These are phyloP conservation scores for Gonium pectorale DNA, from an alignment of 139 green algal species.

Conservation along the genomic window DNA sequence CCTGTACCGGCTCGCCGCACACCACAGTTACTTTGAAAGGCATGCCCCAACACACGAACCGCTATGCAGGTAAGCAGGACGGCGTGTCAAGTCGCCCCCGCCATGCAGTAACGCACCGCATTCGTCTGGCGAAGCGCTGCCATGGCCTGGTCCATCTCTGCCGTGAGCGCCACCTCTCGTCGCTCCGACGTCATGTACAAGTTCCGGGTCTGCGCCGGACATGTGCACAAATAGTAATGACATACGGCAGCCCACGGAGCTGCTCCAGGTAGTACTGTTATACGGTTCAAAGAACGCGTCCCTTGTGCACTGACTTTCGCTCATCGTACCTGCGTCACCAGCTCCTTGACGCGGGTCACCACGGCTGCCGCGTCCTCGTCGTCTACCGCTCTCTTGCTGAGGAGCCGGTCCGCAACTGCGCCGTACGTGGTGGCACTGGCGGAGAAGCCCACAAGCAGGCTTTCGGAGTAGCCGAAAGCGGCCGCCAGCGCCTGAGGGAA, in stretches of 20 bases:
- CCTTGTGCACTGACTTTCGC: too few relatives aligned
- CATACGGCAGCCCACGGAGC: too few relatives aligned
- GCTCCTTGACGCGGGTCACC: constrained; percentile 39
- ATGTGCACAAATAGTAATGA: background rate
- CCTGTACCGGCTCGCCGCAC: too few relatives aligned
- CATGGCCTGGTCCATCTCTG: constrained; percentile 29
- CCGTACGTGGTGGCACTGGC: constrained; percentile 6
- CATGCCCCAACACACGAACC: too few relatives aligned
- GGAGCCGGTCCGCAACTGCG: constrained; percentile 10
- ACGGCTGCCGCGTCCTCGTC: constrained; percentile 44
- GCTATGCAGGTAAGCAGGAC: too few relatives aligned
- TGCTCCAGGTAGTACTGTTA: background rate
- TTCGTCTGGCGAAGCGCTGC: constrained; percentile 31
- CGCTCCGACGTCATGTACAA: constrained; percentile 35
- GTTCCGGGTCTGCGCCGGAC: constrained; percentile 15
- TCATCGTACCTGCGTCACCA: constrained; percentile 43
- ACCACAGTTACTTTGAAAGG: too few relatives aligned
- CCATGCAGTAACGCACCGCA: background rate
- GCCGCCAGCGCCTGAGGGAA: constrained; percentile 21
- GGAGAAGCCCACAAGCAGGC: constrained; percentile 5
- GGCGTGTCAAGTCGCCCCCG: background rate
- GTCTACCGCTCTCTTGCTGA: constrained; percentile 8
- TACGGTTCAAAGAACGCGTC: too few relatives aligned
- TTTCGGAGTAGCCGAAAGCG: constrained; percentile 45
- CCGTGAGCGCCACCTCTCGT: constrained; percentile 36